Evolutionary conservation across 2,329 filamentous ascomycete genomes (phyloP), one percentile per base, ranked within the genome.

Genomic region (Phoma sp.): DNA sequence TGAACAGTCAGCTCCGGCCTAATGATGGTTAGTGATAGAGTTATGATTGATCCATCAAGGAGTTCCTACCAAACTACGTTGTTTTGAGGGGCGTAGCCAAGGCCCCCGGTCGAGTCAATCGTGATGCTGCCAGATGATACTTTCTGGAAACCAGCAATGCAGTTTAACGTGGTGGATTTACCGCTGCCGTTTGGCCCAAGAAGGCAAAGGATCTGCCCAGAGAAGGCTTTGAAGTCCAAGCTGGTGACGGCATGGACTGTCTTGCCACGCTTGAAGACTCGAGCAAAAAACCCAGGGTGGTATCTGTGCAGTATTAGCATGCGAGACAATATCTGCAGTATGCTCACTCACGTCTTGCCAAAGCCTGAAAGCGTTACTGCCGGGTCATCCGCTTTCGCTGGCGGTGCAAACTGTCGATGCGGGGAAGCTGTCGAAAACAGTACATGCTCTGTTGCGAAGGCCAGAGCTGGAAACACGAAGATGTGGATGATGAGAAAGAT

Each of bases 351-450:
- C 60, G 61, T 68, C 33, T 68, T 67, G 20, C 53, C 54, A 29
- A 69, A 64, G 2, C 40, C 53, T 1, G 55, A 53, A 2, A 69
- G 39, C 5, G 43, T 59, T 20, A 67, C 65, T 7, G 91, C 87
- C 26, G 66, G 57, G 30, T 53, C 56, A 3, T 40, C 42, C 23
- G 42, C 7, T 18, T 36, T 47, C 2, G 7, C 29, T 9, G 60
- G 57, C 17, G 25, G 28, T 17, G 36, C 48, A 29, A 80, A 68
- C 38, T 68, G 84, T 18, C 65, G 56, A 15, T 63, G 43, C n/a
- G 53, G 28, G 18, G 66, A 68, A 15, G 61, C 59, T 3, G 62
- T 67, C 2, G 58, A 64, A 47, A 67, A 66, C 7, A 64, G 47
- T 1, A 56, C 5, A 14, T 64, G 54, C 46, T 69, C 66, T 7